These are phyloP conservation scores for Striga asiatica DNA, from an alignment of 257 asterid genomes.

Conservation along the genomic window DNA sequence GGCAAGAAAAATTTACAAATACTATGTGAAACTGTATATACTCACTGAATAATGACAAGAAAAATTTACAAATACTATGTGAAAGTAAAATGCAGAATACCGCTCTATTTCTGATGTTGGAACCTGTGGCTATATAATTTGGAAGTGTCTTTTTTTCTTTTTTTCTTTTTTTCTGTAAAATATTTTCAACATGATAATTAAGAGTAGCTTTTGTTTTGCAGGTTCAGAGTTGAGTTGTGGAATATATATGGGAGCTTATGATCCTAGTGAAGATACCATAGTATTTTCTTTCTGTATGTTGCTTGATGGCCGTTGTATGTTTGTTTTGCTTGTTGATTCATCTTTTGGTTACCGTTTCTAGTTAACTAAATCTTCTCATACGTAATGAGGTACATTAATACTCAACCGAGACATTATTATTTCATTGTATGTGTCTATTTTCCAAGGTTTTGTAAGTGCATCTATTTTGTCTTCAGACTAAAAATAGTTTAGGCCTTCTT, in stretches of 20 bases:
- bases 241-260: slow-evolving; percentile 17
- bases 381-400: slow-evolving; percentile 8
- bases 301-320: background rate
- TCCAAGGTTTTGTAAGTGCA: slow-evolving; percentile 16
- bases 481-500: slow-evolving; percentile 6
- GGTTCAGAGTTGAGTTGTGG: slow-evolving; percentile 29
- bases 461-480: slow-evolving; percentile 6
- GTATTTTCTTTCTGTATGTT: slow-evolving; percentile 15
- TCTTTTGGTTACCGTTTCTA: slow-evolving; percentile 23
- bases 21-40: background rate
- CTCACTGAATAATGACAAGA: background rate
- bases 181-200: too few relatives aligned
- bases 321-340: slow-evolving; percentile 16
- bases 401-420: slow-evolving; percentile 16
- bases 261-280: slow-evolving; percentile 15
- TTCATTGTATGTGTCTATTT: slow-evolving; percentile 11
- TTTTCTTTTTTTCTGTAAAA: too few relatives aligned
- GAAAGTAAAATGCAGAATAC: background rate
- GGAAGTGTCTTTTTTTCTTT: too few relatives aligned
- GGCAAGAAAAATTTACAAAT: too few relatives aligned
- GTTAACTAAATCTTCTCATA: slow-evolving; percentile 15
- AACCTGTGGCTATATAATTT: too few relatives aligned
- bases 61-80: background rate
- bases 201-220: slow-evolving; percentile 27
- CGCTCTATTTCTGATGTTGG: too few relatives aligned